Evolutionary conservation across 768 basidiomycete genomes (phyloP), one percentile per base, ranked within the genome.

Genomic region (Galerina sulciceps): DNA sequence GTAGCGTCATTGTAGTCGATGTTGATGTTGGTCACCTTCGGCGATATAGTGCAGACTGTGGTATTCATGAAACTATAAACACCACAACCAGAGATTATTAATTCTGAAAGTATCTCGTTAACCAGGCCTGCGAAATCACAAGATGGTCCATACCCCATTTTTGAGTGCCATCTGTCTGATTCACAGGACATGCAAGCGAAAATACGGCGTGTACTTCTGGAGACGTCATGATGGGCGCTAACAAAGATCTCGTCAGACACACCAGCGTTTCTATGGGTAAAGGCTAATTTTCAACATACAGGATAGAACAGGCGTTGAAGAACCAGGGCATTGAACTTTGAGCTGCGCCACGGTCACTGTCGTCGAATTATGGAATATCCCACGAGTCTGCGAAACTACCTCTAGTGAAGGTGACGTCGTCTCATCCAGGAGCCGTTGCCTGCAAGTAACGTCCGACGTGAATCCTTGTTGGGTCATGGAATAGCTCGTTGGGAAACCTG

Each of bases 401-500:
- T 48, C 17, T 8, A 67, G 36, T n/a, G 56, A 57, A 1, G 67
- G 67, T 10, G 53, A 45, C 8, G 67, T 65, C 6, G 57, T 59
- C 2, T 45, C 37, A 14, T 60, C 52, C 17, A 69, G 26, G 11
- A 40, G 41, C 23, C 38, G 38, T 23, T 61, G 52, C 14, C 43
- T 42, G 37, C 67, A 69, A 31, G 53, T 57, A 23, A 69, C 60
- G 18, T 63, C 44, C 11, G 64, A 55, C 11, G 67, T 65, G 34
- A 69, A 69, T 11, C 67, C 67, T 60, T 69, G 67, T 36, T 69
- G 67, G 6, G 58, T 65, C 55, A 69, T 55, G n/a, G 41, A 46
- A 51, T 63, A 69, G 26, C 58, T 38, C 5, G 50, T 58, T 11
- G 65, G 59, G 40, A 68, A 65, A 2, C 58, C 58, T 11, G 57